Conservation (phyloP, 1,284 basidiomycete species). For the Puccinia brachypodii region DNA sequence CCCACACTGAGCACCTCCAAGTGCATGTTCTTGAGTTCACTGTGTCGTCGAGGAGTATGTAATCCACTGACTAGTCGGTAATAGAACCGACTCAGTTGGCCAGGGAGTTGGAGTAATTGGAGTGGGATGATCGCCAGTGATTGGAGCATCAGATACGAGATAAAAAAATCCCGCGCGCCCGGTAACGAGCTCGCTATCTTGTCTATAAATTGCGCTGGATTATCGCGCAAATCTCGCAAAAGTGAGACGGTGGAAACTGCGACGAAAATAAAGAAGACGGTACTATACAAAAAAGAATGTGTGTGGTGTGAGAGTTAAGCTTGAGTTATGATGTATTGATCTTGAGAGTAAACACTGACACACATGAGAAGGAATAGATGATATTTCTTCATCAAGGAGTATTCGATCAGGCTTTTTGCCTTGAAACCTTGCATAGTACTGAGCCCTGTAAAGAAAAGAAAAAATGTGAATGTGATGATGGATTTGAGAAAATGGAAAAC, state of each 20-base stretch:
- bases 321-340: not conserved
- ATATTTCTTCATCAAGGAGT: conserved; percentile 57
- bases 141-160: conserved; percentile 57
- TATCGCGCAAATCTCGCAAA: conserved; percentile 55
- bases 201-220: conserved; percentile 56
- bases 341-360: conserved; percentile 8
- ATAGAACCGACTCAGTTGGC: conserved; percentile 49
- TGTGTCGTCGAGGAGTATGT: conserved; percentile 53
- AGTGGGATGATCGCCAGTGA: conserved; percentile 56
- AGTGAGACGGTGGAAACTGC: conserved; percentile 57
- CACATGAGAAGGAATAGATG: conserved; percentile 49
- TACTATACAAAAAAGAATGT: not conserved
- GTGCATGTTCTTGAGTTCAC: conserved; percentile 54
- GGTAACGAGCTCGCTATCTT: conserved; percentile 56
- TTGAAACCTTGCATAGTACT: conserved; percentile 53
- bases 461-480: not conserved
- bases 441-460: conserved; percentile 5
- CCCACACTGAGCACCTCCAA: conserved; percentile 53
- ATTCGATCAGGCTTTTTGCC: conserved; percentile 55
- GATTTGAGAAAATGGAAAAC: conserved; percentile 46
- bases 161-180: conserved; percentile 56
- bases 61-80: conserved; percentile 52
- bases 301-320: not conserved
- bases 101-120: conserved; percentile 56
- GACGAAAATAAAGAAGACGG: conserved; percentile 53